phyloP scores from a whole-genome alignment of 1,139 yeast species.

The Hanseniaspora uvarum region DNA sequence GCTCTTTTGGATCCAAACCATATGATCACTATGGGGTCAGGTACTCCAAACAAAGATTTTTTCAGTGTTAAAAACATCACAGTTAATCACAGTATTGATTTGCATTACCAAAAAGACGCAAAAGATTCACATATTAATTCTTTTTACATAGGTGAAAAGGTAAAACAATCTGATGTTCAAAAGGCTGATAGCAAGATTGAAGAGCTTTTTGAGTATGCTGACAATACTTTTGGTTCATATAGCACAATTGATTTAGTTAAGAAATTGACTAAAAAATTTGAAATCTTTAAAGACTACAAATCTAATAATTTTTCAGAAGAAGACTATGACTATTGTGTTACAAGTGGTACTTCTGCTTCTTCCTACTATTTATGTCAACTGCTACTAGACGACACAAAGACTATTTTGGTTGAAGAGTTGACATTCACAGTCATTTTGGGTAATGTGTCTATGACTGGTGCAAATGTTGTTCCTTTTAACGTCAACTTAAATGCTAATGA shows the following conservation, averaged over 20 bases:
- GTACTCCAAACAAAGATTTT: conserved; percentile 5
- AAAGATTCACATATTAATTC: background rate
- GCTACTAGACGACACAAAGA: conserved; percentile 35
- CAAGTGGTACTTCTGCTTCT: conserved; percentile 9
- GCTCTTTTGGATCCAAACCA: background rate
- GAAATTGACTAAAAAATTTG: background rate
- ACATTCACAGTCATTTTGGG: conserved; percentile 48
- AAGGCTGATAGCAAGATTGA: background rate
- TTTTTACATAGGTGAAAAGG: background rate
- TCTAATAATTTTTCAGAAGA: conserved; percentile 40
- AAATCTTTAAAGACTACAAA: background rate
- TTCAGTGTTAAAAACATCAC: conserved; percentile 5
- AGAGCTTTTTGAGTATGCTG: background rate
- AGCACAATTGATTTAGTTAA: background rate
- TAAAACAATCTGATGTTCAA: background rate
- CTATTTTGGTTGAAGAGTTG: conserved; percentile 54
- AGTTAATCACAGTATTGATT: background rate
- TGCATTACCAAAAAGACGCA: background rate
- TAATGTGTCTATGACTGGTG: conserved; percentile 40
- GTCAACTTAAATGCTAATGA: conserved; percentile 32
- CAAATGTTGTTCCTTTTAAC: conserved; percentile 43
- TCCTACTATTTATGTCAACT: conserved; percentile 9
- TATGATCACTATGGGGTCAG: background rate
- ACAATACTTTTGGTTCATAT: background rate
- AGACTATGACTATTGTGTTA: conserved; percentile 4